Conservation (phyloP, 345 rosid species). For the Turnera subulata region DNA sequence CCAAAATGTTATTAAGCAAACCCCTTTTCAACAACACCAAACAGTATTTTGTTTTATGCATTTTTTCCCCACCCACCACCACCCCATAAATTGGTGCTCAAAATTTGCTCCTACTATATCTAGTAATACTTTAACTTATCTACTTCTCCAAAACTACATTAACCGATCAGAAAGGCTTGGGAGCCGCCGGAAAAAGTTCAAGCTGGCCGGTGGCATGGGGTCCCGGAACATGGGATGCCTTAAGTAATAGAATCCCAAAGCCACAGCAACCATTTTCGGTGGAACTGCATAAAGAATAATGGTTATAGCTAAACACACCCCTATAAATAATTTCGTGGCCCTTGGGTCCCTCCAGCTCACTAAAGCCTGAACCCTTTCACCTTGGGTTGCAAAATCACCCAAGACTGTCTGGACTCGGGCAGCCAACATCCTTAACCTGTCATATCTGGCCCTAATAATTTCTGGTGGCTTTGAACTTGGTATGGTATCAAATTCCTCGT, state of each 20-base stretch:
- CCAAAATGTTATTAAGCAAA: no score
- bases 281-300: conserved; percentile 68
- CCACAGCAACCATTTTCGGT: conserved; percentile 94
- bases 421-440: conserved; percentile 73
- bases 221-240: conserved; percentile 96
- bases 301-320: conserved; percentile 68
- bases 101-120: conserved; percentile 11
- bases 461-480: conserved; percentile 80
- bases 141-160: conserved; percentile 44
- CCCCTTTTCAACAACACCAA: no score
- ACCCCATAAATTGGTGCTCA: no score
- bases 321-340: conserved; percentile 84
- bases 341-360: conserved; percentile 99
- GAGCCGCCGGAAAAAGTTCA: conserved; percentile 88
- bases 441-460: conserved; percentile 65
- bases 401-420: conserved; percentile 84
- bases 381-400: conserved; percentile 96
- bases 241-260: conserved; percentile 84
- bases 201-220: conserved; percentile 84
- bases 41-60: no score
- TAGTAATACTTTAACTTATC: background rate
- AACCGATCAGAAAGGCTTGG: conserved; percentile 88
- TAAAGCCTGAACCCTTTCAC: conserved; percentile 81
- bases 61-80: no score
- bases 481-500: conserved; percentile 90